Evolutionary conservation across 805 yeast species (phyloP).

Genomic region (Ogataea trehaloabstinens): DNA sequence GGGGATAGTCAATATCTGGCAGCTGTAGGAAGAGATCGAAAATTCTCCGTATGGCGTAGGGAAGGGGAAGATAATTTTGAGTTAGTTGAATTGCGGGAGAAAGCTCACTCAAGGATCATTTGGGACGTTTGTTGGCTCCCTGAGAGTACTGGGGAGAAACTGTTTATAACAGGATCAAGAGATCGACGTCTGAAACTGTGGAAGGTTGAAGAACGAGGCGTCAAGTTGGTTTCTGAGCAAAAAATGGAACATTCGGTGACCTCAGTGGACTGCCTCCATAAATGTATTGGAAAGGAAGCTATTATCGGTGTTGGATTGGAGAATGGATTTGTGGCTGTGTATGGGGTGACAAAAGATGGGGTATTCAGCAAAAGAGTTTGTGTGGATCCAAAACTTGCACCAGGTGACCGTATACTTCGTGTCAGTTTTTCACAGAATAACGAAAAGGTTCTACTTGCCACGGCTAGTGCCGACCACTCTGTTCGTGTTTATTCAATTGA

Average conservation of each 20-base stretch:
- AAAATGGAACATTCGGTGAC: conserved; percentile 63
- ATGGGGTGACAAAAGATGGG: conserved; percentile 32
- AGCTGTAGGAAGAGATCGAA: conserved; percentile 88
- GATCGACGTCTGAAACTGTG: conserved; percentile 77
- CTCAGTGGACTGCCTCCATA: conserved; percentile 51
- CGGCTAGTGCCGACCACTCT: conserved; percentile 66
- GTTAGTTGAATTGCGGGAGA: conserved; percentile 39
- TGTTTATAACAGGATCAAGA: conserved; percentile 84
- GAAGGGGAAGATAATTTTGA: conserved; percentile 24
- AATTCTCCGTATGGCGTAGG: conserved; percentile 71
- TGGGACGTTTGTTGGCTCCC: conserved; percentile 96
- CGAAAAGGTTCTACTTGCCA: conserved; percentile 44
- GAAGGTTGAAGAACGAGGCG: conserved; percentile 33
- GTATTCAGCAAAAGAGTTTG: conserved; percentile 30
- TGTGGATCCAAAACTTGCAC: conserved; percentile 43
- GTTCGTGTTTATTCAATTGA: conserved; percentile 37
- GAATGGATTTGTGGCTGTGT: conserved; percentile 55
- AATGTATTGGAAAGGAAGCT: conserved; percentile 30
- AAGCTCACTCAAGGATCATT: conserved; percentile 87
- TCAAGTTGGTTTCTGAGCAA: conserved; percentile 36
- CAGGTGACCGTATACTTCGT: conserved; percentile 61
- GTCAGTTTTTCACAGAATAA: conserved; percentile 50
- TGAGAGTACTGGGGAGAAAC: conserved; percentile 29
- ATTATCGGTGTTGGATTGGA: conserved; percentile 69
- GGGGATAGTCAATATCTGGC: conserved; percentile 61